Conservation (phyloP, 305 asterid genomes). For the Fraxinus platypoda region DNA sequence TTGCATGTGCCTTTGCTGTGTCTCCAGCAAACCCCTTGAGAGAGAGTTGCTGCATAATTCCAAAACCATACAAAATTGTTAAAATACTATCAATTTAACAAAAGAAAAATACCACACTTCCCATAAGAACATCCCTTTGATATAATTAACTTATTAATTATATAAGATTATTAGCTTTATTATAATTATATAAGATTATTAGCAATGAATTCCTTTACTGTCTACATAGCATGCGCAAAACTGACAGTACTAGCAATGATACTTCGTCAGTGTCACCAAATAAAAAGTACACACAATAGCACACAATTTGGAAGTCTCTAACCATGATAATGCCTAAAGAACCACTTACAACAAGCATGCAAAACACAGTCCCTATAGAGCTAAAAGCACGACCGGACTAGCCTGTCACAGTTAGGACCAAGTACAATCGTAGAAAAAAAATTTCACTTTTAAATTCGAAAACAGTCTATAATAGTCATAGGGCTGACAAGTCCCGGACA, state of each 20-base stretch:
- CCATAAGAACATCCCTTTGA: neutral
- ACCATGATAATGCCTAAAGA: neutral
- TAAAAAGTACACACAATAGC: neutral
- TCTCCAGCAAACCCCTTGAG: slow-evolving; percentile 97
- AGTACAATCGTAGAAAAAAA: neutral
- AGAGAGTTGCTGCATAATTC: slow-evolving; percentile 73
- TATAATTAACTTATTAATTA: neutral
- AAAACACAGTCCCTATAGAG: neutral
- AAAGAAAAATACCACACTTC: neutral
- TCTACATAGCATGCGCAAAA: neutral
- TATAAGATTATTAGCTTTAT: neutral
- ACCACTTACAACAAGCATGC: neutral
- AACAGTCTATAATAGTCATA: neutral
- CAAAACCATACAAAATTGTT: slow-evolving; percentile 9
- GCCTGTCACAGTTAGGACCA: neutral
- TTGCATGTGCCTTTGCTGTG: slow-evolving; percentile 95
- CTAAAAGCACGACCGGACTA: neutral
- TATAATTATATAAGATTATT: neutral
- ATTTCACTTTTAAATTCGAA: neutral
- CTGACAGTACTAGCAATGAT: neutral
- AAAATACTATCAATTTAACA: neutral
- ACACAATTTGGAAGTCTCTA: neutral
- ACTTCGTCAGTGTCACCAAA: neutral
- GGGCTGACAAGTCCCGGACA: neutral
- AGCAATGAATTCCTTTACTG: neutral